Evolutionary conservation across 495 filamentous ascomycete genomes (phyloP), one percentile per base, ranked within the genome.

Genomic region (Penicillium fimorum): DNA sequence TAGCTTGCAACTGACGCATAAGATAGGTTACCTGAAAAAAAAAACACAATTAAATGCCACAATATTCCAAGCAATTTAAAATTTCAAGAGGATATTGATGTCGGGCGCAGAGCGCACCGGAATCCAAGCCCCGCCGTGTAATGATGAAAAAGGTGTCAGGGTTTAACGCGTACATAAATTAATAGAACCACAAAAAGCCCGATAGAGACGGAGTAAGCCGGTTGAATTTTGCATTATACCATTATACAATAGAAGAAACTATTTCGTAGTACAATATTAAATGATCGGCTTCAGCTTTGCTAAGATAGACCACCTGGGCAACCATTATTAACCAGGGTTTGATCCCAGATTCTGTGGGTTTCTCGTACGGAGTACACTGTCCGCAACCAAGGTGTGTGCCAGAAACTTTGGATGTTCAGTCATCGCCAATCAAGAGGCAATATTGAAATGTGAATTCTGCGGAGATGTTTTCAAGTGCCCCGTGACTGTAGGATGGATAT

Each of bases 241-340:
- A 35, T 35, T 35, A 35, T 35, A 35, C 32, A 13, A 13, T 35
- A 15, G 32, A 33, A 8, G 29, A 32, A 35, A 12, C 7, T 17
- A 38, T 15, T 38, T 1, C 1, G 5, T 2, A 17, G 35, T 10
- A 20, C 5, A 29, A 27, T 17, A 38, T n/a, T 22, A 33, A 50
- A 25, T 17, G 60, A 62, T 62, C 60, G 44, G 18, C 60, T 62
- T 59, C 60, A 62, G 56, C 48, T 58, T 58, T 62, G 55, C 58
- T 42, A 20, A 24, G 49, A 50, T 46, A 17, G 47, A 51, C 35
- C 20, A 49, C 11, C 32, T 38, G 7, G 13, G 6, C 13, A 43
- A 33, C 53, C 45, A 49, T 32, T 51, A 20, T 20, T 20, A 38
- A 29, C 20, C 56, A 41, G 30, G 49, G 50, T 37, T 47, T 40